phyloP scores from a whole-genome alignment of 2,329 filamentous ascomycete species.

The Neoascochyta sp. region DNA sequence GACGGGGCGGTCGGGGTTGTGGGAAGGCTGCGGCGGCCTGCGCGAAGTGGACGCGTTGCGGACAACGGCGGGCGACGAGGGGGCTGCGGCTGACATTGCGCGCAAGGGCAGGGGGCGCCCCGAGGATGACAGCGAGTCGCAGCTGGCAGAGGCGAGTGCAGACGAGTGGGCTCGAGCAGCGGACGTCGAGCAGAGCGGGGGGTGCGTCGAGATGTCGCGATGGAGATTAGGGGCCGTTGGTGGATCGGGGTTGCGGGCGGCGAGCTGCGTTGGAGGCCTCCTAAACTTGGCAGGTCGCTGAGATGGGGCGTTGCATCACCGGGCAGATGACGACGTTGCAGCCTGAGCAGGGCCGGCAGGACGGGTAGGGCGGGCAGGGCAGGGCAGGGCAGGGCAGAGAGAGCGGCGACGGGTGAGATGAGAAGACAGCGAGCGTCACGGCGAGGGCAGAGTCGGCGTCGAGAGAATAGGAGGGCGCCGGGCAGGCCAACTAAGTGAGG shows the following conservation, averaged over 20 bases:
- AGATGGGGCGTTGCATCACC: conserved; percentile 9
- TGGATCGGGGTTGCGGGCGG: conserved; percentile 7
- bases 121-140: conserved; percentile 11
- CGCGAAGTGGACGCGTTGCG: conserved; percentile 31
- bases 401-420: too few relatives aligned
- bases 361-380: background rate
- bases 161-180: conserved; percentile 1
- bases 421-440: conserved; percentile 2
- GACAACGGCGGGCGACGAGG: conserved; percentile 45
- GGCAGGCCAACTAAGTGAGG: too few relatives aligned
- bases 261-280: conserved; percentile 12
- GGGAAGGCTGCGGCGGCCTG: conserved; percentile 22
- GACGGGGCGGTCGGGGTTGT: conserved; percentile 31
- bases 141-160: conserved; percentile 1
- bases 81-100: conserved; percentile 35
- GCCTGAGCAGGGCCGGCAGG: conserved; percentile 1
- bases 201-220: conserved; percentile 1
- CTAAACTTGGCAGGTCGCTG: conserved; percentile 8
- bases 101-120: conserved; percentile 24
- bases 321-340: too few relatives aligned
- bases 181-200: background rate
- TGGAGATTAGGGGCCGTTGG: conserved; percentile 14
- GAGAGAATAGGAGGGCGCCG: too few relatives aligned
- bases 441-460: too few relatives aligned
- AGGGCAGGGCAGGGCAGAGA: too few relatives aligned